Evolutionary conservation across 352 stramenopile genomes (phyloP).

Genomic region (Globisporangium solare): DNA sequence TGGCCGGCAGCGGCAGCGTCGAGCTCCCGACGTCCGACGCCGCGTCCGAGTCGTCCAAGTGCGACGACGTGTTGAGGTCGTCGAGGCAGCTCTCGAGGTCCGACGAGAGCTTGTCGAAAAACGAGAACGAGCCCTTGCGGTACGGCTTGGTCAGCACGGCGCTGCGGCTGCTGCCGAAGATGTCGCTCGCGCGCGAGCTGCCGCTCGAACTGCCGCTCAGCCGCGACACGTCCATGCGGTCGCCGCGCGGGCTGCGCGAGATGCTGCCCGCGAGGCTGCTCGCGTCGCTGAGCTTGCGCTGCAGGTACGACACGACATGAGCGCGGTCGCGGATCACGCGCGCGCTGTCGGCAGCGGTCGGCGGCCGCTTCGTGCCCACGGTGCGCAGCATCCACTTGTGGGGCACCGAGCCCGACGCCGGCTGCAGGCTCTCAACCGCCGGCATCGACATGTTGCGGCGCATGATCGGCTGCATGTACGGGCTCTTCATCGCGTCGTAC

Average conservation of each 20-base stretch:
- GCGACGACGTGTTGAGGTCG: slow-evolving; percentile 41
- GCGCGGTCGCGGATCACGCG: slow-evolving; percentile 75
- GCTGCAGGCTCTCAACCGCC: slow-evolving; percentile 12
- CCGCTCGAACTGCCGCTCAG: slow-evolving; percentile 72
- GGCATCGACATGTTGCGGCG: slow-evolving; percentile 39
- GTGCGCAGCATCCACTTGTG: slow-evolving; percentile 13
- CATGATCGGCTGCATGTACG: slow-evolving; percentile 20
- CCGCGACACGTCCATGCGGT: slow-evolving; percentile 26
- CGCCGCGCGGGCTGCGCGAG: slow-evolving; percentile 40
- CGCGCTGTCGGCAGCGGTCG: slow-evolving; percentile 34
- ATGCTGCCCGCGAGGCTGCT: slow-evolving; percentile 68
- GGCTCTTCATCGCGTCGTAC: slow-evolving; percentile 7
- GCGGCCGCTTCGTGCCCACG: slow-evolving; percentile 8
- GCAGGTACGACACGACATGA: slow-evolving; percentile 84
- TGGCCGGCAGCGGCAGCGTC: slow-evolving; percentile 13
- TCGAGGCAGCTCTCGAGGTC: slow-evolving; percentile 59
- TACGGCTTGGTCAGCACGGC: slow-evolving; percentile 21
- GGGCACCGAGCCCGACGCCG: slow-evolving; percentile 14
- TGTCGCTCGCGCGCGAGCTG: slow-evolving; percentile 46
- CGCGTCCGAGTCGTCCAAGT: slow-evolving; percentile 26
- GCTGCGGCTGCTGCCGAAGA: slow-evolving; percentile 38
- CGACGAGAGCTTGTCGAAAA: slow-evolving; percentile 82
- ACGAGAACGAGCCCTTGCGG: slow-evolving; percentile 83
- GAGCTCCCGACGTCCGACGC: slow-evolving; percentile 6
- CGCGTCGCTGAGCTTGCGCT: slow-evolving; percentile 78